Base-by-base conservation (phyloP, 768 basidiomycete genomes). In the Lactarius quietus region DNA sequence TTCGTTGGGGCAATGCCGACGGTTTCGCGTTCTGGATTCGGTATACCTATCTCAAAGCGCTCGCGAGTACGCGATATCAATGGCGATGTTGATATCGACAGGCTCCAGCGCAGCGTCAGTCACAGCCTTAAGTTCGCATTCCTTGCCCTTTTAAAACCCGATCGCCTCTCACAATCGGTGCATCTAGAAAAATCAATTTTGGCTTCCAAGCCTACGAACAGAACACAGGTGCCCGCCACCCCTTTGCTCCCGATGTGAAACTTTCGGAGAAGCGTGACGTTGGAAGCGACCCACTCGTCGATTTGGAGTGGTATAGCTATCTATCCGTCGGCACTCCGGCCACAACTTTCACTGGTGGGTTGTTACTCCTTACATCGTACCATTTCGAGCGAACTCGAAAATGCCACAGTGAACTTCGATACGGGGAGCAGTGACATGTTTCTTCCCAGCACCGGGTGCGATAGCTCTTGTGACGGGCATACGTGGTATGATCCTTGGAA, bases 401-500 rank as follows among this genome's bases (percentile, higher is more conserved):
- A 15, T 29, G 4, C 23, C 67, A n/a, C 54, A 41, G 71, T 81
- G 61, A 76, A 79, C 66, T 78, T 80, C 62, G 79, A 81, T 68
- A 81, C 70, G 6, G 72, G 70, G 6, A 71, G 68, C 62, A 66
- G 68, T 61, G 70, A 79, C 67, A 3, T 33, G n/a, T 60, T 79
- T 71, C 69, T 81, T 39, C 78, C 80, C 12, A 63, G 68, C 5
- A 28, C 69, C 48, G 26, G 52, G 41, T 79, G 79, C 62, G 62
- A 45, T 38, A 45, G 43, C 29, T 72, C 67, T 36, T 81, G 80
- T 62, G n/a, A 64, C 14, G 57, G 66, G 1, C 60, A 66, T 29
- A 58, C 54, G 1, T 7, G 52, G 12, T 66, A 66, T 45, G 17
- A 60, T n/a, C 3, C 61, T 18, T 28, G 10, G 10, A 17, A n/a